Evolutionary conservation across 192 early-diverging fungal genomes (phyloP), one percentile per base, ranked within the genome.

Genomic region (Coemansia sp.): DNA sequence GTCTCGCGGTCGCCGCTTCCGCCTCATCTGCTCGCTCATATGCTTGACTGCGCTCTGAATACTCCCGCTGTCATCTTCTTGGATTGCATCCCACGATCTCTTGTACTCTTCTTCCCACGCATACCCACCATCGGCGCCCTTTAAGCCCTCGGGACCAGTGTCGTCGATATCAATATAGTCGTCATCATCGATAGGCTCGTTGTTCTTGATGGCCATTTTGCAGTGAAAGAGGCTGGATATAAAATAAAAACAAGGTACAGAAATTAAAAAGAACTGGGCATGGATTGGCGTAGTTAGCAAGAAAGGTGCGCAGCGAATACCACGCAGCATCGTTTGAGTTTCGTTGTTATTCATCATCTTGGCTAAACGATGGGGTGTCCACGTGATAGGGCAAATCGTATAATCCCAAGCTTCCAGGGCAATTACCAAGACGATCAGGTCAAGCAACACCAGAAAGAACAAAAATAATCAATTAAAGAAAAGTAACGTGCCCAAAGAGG

Each of bases 81-180:
- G 91, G 31, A 95, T 85, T 12, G 90, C 89, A 71, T 99, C 96
- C 96, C 96, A 99, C 63, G 88, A 90, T 18, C 95, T 88, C 75
- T 96, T 95, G 86, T 97, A 99, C 65, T 95, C 94, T 70, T 91
- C 92, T 75, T 97, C 94, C 96, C 96, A 99, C 37, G 91, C 75
- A 67, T 96, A 95, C 10, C 92, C 93, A 52, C 77, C 77, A 25
- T 74, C 72, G 0, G 77, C 77, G 1, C 77, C 77, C 59, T 80
- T 80, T 39, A 80, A 63, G 0, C 72, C 77, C 39, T 74, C 72
- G 0, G 77, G 68, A 2, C 66, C 77, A 0, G 77, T 74, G 45
- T 80, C 77, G 59, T 80, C 77, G 26, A 80, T 80, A 56, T 80
- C 77, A 29, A 80, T 75, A 48, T 74, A 74, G 52, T 74, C 77